Conservation (phyloP, 805 yeast genomes). For the Hermanozyma aechmeae region DNA sequence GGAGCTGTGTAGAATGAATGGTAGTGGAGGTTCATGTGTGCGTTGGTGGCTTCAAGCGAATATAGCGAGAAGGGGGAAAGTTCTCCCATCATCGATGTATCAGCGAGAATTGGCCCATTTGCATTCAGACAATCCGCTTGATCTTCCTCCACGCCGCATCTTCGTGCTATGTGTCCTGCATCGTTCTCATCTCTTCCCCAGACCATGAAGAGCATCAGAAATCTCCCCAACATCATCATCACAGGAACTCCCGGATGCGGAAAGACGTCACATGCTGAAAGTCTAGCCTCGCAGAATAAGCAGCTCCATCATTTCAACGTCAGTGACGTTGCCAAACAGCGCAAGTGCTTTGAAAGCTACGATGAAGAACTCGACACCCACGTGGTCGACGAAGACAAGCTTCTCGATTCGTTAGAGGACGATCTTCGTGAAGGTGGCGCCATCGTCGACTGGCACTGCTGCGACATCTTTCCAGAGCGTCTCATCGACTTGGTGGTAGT, state of each 20-base stretch:
- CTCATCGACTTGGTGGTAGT: constrained; percentile 90
- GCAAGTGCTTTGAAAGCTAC: constrained; percentile 70
- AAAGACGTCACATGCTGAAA: constrained; percentile 66
- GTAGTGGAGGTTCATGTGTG: too few species aligned
- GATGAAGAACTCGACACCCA: constrained; percentile 80
- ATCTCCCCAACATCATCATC: constrained; percentile 65
- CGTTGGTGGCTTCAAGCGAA: background rate
- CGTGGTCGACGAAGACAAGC: constrained; percentile 87
- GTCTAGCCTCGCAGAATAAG: constrained; percentile 41
- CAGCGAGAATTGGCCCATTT: background rate
- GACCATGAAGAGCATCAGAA: constrained; percentile 1
- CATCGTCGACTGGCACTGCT: constrained; percentile 96
- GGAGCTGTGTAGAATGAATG: too few species aligned
- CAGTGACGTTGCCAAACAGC: constrained; percentile 72
- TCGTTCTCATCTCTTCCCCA: background rate
- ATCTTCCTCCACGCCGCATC: background rate
- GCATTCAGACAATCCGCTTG: background rate
- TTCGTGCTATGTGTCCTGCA: background rate
- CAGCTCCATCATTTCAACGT: constrained; percentile 48
- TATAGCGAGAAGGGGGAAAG: background rate
- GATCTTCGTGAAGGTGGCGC: constrained; percentile 76
- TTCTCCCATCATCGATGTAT: too few species aligned
- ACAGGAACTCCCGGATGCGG: constrained; percentile 98
- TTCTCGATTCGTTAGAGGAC: constrained; percentile 73
- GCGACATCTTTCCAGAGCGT: constrained; percentile 90